These are phyloP conservation scores for Moringa oleifera DNA, from an alignment of 345 rosid species.

Conservation along the genomic window DNA sequence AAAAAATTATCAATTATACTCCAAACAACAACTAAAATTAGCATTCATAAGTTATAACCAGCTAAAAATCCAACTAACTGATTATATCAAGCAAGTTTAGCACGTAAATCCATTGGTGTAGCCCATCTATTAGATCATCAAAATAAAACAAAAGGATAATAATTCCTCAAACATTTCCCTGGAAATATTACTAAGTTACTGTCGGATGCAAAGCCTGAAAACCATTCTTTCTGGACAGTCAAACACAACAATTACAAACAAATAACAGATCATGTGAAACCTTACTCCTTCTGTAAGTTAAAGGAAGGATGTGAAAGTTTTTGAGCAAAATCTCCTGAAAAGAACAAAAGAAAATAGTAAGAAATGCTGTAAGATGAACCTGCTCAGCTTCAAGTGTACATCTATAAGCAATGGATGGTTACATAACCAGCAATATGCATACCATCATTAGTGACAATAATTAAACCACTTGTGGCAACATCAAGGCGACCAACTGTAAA, in stretches of 20 bases:
- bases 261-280: constrained; percentile 6
- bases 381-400: background rate
- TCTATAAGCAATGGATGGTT: background rate
- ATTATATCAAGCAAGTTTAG: background rate
- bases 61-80: too few species aligned
- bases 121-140: background rate
- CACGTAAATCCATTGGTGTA: background rate
- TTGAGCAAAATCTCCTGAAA: constrained; percentile 88
- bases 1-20: too few species aligned
- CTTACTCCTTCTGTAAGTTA: constrained; percentile 80
- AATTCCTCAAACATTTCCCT: background rate
- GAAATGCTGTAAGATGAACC: background rate
- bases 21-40: background rate
- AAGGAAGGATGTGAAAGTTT: constrained; percentile 85
- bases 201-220: too few species aligned
- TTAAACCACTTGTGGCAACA: constrained; percentile 87
- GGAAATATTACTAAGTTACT: background rate
- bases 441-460: constrained; percentile 93
- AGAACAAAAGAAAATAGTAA: constrained; percentile 8
- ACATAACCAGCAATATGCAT: constrained; percentile 7
- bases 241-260: background rate
- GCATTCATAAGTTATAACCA: background rate
- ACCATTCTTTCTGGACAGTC: background rate
- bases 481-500: constrained; percentile 98
- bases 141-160: too few species aligned